Base-by-base conservation (phyloP, 306 rosid genomes). In the Arachis stenosperma region DNA sequence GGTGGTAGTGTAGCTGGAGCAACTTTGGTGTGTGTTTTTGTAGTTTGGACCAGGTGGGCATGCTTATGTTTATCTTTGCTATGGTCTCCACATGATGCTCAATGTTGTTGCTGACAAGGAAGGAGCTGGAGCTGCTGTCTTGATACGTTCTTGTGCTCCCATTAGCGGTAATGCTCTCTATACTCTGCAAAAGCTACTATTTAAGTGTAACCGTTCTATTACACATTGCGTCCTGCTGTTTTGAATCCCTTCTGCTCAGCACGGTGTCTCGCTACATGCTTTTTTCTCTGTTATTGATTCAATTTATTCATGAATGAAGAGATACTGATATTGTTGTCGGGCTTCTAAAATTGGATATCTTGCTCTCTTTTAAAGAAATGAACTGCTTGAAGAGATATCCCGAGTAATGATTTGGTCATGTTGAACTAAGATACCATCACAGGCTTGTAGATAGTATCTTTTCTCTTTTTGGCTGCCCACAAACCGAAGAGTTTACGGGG, bases 111-210 rank as follows among this genome's bases (percentile, higher is more conserved):
- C 97, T 51, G 98, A 93, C 78, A 86, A 89, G 83, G 94, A 85
- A 79, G 97, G 97, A 46, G 83, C 70, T 70, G 98, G 98, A 1
- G 91, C 97, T 70, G 97, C 91, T 47, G 89, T 94, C 61, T 81
- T 94, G 81, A 88, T 94, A 71, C 96, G 98, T 47, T 81, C 98
- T 75, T 94, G 98, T 84, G 88, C 98, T 78, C 98, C 98, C 59
- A 48, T 94, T 73, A 74, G 76, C 13, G 97, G 98, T 94, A 88
- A 74, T 46, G 60, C 50, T 77, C 61, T 39, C 54, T 66, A 29
- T 29, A 6, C 46, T 5, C 9, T 42, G 9, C 9, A 42, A 42
- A 6, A 42, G 8, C 46, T 6, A 6, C 7, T 6, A 42, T 5
- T 6, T 42, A 42, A 42, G 63, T 54, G 36, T 30, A 27, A 2